Evolutionary conservation across 1,284 basidiomycete genomes (phyloP), one percentile per base, ranked within the genome.

Genomic region (Ceratorhiza oryzae-sativae): DNA sequence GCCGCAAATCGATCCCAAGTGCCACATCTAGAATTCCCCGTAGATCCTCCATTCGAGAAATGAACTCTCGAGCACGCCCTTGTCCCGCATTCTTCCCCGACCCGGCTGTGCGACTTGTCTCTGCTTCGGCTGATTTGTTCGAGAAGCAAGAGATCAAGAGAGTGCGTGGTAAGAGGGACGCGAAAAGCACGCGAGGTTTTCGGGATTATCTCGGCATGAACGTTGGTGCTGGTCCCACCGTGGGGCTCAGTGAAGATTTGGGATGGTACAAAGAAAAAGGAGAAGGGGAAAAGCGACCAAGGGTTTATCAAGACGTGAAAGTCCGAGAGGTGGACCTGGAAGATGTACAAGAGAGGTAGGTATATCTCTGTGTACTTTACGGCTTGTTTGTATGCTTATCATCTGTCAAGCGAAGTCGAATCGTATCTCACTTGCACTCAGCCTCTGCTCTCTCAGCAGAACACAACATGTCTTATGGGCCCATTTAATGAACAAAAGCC

Each of bases 211-310:
- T 68, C 3, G 63, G 63, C 8, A 68, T 56, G 49, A 68, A 68
- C 76, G 84, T 90, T 20, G 90, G 90, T 0, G 79, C 85, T 8
- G 92, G 92, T 0, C 90, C 90, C 4, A 76, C 90, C 3, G 92
- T 90, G 88, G 86, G 90, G 68, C 79, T 92, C 41, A 80, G 86
- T 49, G 90, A 93, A 77, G 92, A 94, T 76, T 79, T 90, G 62
- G 86, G 85, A 0, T 94, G 89, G 86, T 92, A 84, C 78, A 92
- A 90, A 77, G 92, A 93, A 77, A 83, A 90, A 76, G 92, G 93
- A 77, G 83, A 85, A 18, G 73, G 77, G 51, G 80, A 78, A 49
- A 82, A 86, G 30, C 82, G 89, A 71, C 90, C 89, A 1, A 83
- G 82, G 71, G 90, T 90, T 2, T 84, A 90, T 77, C 73, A 78